Evolutionary conservation across 2,329 filamentous ascomycete genomes (phyloP), one percentile per base, ranked within the genome.

Genomic region (Claviceps citrina): DNA sequence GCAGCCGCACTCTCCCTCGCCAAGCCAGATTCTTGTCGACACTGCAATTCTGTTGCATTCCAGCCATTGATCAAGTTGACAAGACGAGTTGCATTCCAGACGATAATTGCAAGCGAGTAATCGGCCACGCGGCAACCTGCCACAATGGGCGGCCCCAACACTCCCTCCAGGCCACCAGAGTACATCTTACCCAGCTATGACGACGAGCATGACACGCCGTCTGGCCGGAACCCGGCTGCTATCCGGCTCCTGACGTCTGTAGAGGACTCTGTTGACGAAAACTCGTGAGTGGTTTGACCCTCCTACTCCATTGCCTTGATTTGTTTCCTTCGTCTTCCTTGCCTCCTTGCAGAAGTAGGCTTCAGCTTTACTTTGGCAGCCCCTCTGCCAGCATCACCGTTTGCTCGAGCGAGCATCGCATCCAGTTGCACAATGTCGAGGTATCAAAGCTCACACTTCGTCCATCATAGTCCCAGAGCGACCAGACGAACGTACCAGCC

Each of bases 211-310:
- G 60, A 65, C 46, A 67, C 63, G 22, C 64, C 65, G 15, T 61
- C 61, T 30, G 62, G 63, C 43, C 60, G 65, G 41, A 70, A 68
- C 51, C 58, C 65, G 33, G 66, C 73, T 26, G 70, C 67, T 45
- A 67, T 79, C 40, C 67, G 76, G 50, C 61, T 80, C 50, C 61
- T 80, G 59, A 78, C 74, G 39, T 77, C 73, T 6, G 65, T 75
- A 55, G 75, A 78, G 51, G 73, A 76, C 35, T 59, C 67, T n/a
- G 48, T 54, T 50, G 62, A 60, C 59, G 65, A 46, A 41, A 60
- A 64, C 54, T 64, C 68, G 73, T 78, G 78, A 64, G 74, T 78
- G 61, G 52, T 54, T 47, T 36, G 31, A 18, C n/a, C 20, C 13
- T 24, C 31, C 30, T 22, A 9, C 4, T 10, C 12, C 10, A 24